Evolutionary conservation across 2,329 filamentous ascomycete species (phyloP), one percentile per base, ranked within the genome.

Genomic region (Xylaria polymorpha): DNA sequence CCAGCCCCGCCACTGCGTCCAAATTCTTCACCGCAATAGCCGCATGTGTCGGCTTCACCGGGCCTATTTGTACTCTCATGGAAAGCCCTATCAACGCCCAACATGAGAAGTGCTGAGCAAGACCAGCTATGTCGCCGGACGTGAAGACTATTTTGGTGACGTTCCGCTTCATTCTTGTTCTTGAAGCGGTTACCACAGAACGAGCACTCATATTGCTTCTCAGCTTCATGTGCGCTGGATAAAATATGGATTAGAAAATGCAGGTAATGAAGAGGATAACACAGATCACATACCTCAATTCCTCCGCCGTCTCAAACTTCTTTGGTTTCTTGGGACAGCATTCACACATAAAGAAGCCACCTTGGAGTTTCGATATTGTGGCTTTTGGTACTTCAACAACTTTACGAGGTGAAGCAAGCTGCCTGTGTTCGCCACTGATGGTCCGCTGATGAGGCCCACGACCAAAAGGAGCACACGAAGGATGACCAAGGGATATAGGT

Each of bases 301-400:
- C 93, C 72, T 95, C 92, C 71, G 89, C 86, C 4, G 89, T 93
- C 74, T 97, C 93, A 76, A 98, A 98, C 77, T 97, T 97, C 81
- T 97, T 97, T 1, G 94, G 94, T 81, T 98, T 98, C 81, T 98
- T 98, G 0, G 94, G 94, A 81, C 94, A 98, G 80, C 95, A 98
- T 77, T 97, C 94, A 81, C 94, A 98, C 82, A 97, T 88, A 72
- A 83, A 84, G 53, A 86, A 85, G 0, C 82, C 75, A 6, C 77
- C 85, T 66, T 86, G 85, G 32, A 88, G 79, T 74, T 87, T 87
- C n/a, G 84, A 79, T 4, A 80, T 77, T 43, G 77, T 79, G 15
- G 80, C 78, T 76, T 86, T 86, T 53, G 83, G 79, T n/a, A 85
- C 79, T 39, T 88, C 87, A 0, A 80, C 80, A 20, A 86, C 77